Percentiles rank a stretch among this genome's conserved stretches.
Evolutionary conservation across 257 asterid genomes (phyloP).

Genomic region (Scutellaria galericulata): DNA sequence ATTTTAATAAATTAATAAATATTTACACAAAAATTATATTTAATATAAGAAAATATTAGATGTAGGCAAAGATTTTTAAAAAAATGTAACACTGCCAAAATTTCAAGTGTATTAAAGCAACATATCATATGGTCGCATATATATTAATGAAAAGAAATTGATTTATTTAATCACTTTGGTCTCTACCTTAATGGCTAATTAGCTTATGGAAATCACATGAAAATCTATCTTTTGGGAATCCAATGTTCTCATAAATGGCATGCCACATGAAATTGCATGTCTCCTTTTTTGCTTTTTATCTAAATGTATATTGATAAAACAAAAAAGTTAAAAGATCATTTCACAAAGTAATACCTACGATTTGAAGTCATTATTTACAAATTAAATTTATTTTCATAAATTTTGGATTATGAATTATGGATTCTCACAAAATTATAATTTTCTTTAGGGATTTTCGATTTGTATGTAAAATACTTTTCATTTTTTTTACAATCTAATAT

Average conservation of each 20-base stretch:
- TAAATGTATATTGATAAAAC: neutral
- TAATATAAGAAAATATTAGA: neutral
- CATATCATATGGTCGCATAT: constrained; percentile 43
- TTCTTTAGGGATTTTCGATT: no score
- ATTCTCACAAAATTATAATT: no score
- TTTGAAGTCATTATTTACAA: no score
- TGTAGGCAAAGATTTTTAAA: neutral
- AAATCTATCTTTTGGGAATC: constrained; percentile 33
- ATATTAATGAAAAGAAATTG: constrained; percentile 14
- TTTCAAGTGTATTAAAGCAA: constrained; percentile 9
- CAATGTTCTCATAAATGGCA: constrained; percentile 25
- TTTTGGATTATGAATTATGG: no score
- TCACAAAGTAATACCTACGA: neutral
- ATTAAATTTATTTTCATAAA: no score
- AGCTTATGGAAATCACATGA: constrained; percentile 36
- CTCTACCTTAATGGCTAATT: constrained; percentile 19
- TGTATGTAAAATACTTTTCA: no score
- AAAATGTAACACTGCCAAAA: constrained; percentile 24
- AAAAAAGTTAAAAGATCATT: neutral
- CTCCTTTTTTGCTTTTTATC: neutral
- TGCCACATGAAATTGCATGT: constrained; percentile 4
- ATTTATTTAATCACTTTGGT: constrained; percentile 9
- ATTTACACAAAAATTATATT: no score
- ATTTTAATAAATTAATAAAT: neutral
- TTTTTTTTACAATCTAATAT: no score